Evolutionary conservation across 2,329 filamentous ascomycete genomes (phyloP).

Genomic region (Hymenoscyphus linearis): DNA sequence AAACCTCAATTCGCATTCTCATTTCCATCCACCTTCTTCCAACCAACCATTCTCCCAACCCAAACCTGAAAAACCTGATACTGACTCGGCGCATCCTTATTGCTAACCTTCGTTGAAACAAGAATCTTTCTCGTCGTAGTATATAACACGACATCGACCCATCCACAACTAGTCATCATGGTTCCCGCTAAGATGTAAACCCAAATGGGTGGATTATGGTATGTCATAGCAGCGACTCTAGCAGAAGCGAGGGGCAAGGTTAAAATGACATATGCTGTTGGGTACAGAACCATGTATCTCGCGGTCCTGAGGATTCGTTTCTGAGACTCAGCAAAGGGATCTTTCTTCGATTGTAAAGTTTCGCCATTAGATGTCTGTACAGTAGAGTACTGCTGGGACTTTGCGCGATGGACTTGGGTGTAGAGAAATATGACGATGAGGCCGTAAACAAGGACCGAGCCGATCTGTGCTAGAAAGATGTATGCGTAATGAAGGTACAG

Average conservation of each 20-base stretch:
- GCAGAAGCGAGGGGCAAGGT: conserved; percentile 9
- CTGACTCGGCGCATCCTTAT: neutral
- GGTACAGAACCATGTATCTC: conserved; percentile 12
- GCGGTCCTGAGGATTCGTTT: conserved; percentile 5
- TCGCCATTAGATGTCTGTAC: neutral
- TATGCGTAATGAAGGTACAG: neutral
- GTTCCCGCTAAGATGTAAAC: conserved; percentile 1
- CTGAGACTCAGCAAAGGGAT: neutral
- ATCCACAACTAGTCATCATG: conserved; percentile 8
- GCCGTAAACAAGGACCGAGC: conserved; percentile 3
- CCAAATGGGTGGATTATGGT: neutral
- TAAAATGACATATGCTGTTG: conserved; percentile 8
- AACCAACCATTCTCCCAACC: neutral
- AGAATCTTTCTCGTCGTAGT: conserved; percentile 1
- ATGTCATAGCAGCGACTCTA: conserved; percentile 2
- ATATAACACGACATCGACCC: conserved; percentile 8
- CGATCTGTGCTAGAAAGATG: conserved; percentile 4
- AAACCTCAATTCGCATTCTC: neutral
- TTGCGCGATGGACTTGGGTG: neutral
- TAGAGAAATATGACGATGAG: neutral
- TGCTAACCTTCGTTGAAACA: neutral
- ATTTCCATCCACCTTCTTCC: neutral
- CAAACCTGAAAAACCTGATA: neutral
- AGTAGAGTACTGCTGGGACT: neutral
- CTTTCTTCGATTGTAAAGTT: neutral